Conservation (phyloP, 805 yeast species). For the Yarrowia sp. region DNA sequence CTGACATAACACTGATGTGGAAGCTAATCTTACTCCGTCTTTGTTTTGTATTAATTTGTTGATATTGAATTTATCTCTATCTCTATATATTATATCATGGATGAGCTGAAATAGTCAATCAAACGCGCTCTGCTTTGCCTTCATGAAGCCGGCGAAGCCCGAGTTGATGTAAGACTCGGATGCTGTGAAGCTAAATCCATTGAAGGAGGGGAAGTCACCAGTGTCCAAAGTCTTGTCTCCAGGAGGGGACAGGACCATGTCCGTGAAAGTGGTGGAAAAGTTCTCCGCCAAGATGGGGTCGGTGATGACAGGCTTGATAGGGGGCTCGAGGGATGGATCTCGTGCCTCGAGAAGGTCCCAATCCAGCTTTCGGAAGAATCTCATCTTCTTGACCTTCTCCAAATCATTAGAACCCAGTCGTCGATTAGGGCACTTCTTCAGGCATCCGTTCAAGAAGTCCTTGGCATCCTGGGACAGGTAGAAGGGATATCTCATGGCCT, state of each 20-base stretch:
- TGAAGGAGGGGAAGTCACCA: slow-evolving; percentile 19
- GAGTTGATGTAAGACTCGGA: slow-evolving; percentile 34
- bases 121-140: slow-evolving; percentile 22
- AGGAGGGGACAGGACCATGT: slow-evolving; percentile 55
- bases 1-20: too few relatives aligned
- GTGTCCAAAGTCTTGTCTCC: slow-evolving; percentile 9
- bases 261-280: slow-evolving; percentile 80
- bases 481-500: slow-evolving; percentile 72
- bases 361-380: slow-evolving; percentile 77
- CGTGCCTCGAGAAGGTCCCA: slow-evolving; percentile 68
- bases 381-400: slow-evolving; percentile 63
- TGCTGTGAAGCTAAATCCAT: slow-evolving; percentile 32
- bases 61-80: slow-evolving; percentile 11
- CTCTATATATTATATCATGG: slow-evolving; percentile 20
- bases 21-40: too few relatives aligned
- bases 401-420: slow-evolving; percentile 67
- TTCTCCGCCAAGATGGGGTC: slow-evolving; percentile 85
- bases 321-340: slow-evolving; percentile 63
- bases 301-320: slow-evolving; percentile 81
- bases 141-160: slow-evolving; percentile 34
- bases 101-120: slow-evolving; percentile 27
- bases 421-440: slow-evolving; percentile 72
- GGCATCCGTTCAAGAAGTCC: slow-evolving; percentile 68
- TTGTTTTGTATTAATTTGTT: not conserved
- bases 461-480: slow-evolving; percentile 81